Percentiles rank a stretch among this genome's conserved stretches.
Evolutionary conservation across 225 moss, liverwort and hornwort genomes (phyloP).

Genomic region (Climacium dendroides): DNA sequence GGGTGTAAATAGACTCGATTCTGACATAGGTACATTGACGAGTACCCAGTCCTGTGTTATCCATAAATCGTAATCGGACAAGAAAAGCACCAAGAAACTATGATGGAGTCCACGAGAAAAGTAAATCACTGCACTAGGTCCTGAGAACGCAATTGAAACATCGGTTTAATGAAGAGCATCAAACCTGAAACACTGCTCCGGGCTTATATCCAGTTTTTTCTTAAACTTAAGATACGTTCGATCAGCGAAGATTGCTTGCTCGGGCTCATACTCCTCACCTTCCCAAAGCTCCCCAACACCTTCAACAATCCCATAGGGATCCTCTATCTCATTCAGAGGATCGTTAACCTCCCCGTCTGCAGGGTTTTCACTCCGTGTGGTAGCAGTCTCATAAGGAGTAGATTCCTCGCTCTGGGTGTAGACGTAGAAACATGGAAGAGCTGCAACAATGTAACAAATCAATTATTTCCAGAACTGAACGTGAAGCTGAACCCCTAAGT

Average conservation of each 20-base stretch:
- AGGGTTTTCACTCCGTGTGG: conserved; percentile 18
- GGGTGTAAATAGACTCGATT: background rate
- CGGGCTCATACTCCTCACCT: conserved; percentile 86
- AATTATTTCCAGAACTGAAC: background rate
- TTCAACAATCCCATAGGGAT: conserved; percentile 35
- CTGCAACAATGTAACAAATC: conserved; percentile 16
- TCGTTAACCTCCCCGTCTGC: conserved; percentile 14
- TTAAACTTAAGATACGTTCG: conserved; percentile 83
- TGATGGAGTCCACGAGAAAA: background rate
- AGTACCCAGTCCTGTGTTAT: background rate
- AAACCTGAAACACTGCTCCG: conserved; percentile 82
- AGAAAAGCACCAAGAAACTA: background rate
- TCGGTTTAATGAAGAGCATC: background rate
- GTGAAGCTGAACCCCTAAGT: background rate
- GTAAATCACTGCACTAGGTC: background rate
- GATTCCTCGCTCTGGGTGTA: conserved; percentile 63
- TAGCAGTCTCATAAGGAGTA: conserved; percentile 25
- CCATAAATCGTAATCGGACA: background rate
- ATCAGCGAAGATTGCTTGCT: conserved; percentile 55
- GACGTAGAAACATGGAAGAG: conserved; percentile 87
- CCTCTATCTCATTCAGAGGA: conserved; percentile 34
- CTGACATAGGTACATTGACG: background rate
- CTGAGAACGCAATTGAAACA: background rate
- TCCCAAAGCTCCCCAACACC: conserved; percentile 77
- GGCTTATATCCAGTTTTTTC: conserved; percentile 65